Base-by-base conservation (phyloP, 2,329 filamentous ascomycete species). In the Fusarium musae region DNA sequence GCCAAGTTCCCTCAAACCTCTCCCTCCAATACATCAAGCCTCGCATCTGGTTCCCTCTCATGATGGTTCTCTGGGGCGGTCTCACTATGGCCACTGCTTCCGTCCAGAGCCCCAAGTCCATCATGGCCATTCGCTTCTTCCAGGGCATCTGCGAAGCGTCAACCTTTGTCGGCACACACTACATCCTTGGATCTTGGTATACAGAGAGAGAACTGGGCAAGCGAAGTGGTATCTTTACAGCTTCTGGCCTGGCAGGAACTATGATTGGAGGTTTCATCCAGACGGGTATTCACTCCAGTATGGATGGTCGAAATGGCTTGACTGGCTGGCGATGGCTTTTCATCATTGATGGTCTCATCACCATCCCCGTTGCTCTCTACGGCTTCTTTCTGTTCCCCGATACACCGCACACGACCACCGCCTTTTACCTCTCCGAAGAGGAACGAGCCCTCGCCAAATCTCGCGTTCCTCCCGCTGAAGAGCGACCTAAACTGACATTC, bases 301-400 rank as follows among this genome's bases (percentile, higher is more conserved):
- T 83, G 59, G 62, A 83, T 37, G 85, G 87, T 4, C 82, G 83
- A 5, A 80, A 81, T 26, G 92, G 91, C 0, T 81, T 92, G 2
- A 87, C 84, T 1, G 91, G 91, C 11, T 93, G 91, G 91, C 83
- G 89, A 6, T 92, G 90, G 91, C 83, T 93, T 0, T 93, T 93
- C 80, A 91, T 93, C 43, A 88, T 93, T 15, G 91, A 93, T 77
- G 92, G 92, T 3, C 83, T 87, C 3, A 85, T 83, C 4, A 83
- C 82, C 7, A 71, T 83, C 4, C 80, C 81, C 2, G 74, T 83
- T 10, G 82, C 81, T 4, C 21, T 82, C 1, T 80, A 80, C 16
- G 81, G 81, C 19, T 78, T 80, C 74, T 59, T 82, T 32, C 74
- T 83, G 46, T 83, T 83, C 50, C 82, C 82, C 2, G 81, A 83